A percentile compares a stretch with the other conserved stretches of the same genome.
These are phyloP conservation scores for Pouteria glomerata DNA, from an alignment of 148 eudicot genomes.

Conservation along the genomic window DNA sequence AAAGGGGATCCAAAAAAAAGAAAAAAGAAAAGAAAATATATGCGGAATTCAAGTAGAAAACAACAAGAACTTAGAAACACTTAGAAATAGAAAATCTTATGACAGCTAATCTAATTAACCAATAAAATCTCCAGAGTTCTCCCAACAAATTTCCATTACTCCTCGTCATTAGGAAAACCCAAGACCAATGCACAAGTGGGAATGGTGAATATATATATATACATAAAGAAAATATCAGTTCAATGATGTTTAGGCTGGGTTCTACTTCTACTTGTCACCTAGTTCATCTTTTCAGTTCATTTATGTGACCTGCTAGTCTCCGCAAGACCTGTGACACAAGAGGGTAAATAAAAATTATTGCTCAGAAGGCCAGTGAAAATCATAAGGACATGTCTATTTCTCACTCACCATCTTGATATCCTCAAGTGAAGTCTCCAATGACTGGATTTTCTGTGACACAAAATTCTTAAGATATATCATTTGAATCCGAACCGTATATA, in stretches of 20 bases:
- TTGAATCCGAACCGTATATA: background rate
- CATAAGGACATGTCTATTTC: background rate
- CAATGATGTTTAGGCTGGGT: background rate
- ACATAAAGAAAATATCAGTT: too few species aligned
- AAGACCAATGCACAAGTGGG: background rate
- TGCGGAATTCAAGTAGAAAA: too few species aligned
- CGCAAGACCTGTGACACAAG: conserved; percentile 24
- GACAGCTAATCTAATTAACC: too few species aligned
- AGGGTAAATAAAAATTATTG: background rate
- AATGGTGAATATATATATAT: too few species aligned
- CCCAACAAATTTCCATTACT: too few species aligned
- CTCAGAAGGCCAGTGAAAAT: background rate
- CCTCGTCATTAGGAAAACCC: too few species aligned
- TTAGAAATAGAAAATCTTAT: too few species aligned
- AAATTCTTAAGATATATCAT: background rate
- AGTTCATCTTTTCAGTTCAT: conserved; percentile 29
- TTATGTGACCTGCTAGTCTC: conserved; percentile 29
- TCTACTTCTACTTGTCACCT: background rate
- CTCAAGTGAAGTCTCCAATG: conserved; percentile 33
- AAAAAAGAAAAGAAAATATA: too few species aligned
- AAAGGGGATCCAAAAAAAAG: too few species aligned
- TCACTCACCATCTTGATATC: conserved; percentile 37
- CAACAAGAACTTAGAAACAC: too few species aligned
- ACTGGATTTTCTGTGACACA: conserved; percentile 34
- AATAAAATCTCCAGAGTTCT: too few species aligned